Evolutionary conservation across 1,139 yeast species (phyloP), one percentile per base, ranked within the genome.

Genomic region (Pichia terricola): DNA sequence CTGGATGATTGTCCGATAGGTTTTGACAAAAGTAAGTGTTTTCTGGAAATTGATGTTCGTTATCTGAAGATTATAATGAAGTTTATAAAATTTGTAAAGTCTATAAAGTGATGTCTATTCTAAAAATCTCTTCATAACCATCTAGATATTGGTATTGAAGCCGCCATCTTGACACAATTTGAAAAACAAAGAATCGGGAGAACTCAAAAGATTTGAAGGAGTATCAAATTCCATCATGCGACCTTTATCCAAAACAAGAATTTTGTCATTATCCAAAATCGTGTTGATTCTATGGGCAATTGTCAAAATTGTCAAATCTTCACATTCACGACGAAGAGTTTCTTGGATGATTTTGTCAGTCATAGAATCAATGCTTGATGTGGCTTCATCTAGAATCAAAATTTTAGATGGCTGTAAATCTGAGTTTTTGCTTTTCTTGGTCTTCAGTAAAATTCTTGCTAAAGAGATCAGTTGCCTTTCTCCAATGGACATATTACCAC

Each of bases 221-320:
- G 77, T 57, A 48, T 79, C 95, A 61, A 79, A 84, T 61, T 85
- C 94, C 34, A 69, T 71, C 8, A 84, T 72, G 47, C 68, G 66
- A 6, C 95, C 95, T 33, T 69, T 66, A 40, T 82, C 89, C 48
- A 86, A 66, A 3, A 82, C 82, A 39, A 82, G 64, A 40, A 86
- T 81, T 45, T 73, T 71, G 55, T 86, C 95, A 55, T 83, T 79
- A 54, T 83, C 91, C 71, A 84, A 67, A 40, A 86, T 85, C 0
- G 95, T 86, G 53, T 86, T 87, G 45, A 86, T 69, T 46, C 95
- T 70, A 56, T 85, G 95, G 0, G 95, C 95, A 54, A 85, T 83
- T 0, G 94, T 83, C 40, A 85, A 63, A 47, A 84, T 82, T 0
- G 94, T 84, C 56, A 81, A 72, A 50, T 79, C 71, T 40, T 64